Evolutionary conservation across 768 basidiomycete species (phyloP).

Genomic region (Trametes elegans): DNA sequence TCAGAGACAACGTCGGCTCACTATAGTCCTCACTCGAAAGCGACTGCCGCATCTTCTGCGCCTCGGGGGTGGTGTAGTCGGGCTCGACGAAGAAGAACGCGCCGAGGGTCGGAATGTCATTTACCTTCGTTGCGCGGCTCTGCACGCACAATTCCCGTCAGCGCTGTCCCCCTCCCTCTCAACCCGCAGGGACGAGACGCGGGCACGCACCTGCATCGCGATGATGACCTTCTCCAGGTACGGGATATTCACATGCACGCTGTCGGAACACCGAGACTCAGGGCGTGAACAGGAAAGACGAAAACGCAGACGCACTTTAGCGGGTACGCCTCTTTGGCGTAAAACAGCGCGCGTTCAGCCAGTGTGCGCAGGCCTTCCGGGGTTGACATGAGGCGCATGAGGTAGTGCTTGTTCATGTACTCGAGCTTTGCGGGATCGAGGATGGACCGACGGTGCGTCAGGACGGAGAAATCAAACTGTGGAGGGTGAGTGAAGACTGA

Average conservation of each 20-base stretch:
- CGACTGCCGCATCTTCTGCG: conserved; percentile 48
- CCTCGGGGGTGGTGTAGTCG: conserved; percentile 52
- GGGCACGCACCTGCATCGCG: conserved; percentile 50
- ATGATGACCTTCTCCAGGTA: conserved; percentile 66
- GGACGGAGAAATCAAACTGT: conserved; percentile 71
- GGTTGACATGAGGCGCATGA: conserved; percentile 54
- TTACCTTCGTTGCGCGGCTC: conserved; percentile 69
- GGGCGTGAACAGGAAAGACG: not conserved
- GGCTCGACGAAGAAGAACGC: conserved; percentile 82
- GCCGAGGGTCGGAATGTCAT: conserved; percentile 65
- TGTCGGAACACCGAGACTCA: too few relatives aligned
- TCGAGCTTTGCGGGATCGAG: conserved; percentile 80
- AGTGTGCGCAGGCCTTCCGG: conserved; percentile 51
- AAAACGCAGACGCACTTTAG: conserved; percentile 42
- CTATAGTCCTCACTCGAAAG: conserved; percentile 44
- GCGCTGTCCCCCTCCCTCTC: not conserved
- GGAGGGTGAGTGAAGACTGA: not conserved
- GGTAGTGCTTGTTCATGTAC: conserved; percentile 85
- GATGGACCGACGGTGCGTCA: conserved; percentile 83
- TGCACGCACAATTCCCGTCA: conserved; percentile 25
- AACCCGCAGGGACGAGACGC: not conserved
- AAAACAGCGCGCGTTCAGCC: conserved; percentile 50
- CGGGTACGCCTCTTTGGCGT: conserved; percentile 58
- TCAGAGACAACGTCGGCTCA: conserved; percentile 26
- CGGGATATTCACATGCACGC: conserved; percentile 45